Evolutionary conservation across 2,329 filamentous ascomycete species (phyloP), one percentile per base, ranked within the genome.

Genomic region (Xylariaceae sp.): DNA sequence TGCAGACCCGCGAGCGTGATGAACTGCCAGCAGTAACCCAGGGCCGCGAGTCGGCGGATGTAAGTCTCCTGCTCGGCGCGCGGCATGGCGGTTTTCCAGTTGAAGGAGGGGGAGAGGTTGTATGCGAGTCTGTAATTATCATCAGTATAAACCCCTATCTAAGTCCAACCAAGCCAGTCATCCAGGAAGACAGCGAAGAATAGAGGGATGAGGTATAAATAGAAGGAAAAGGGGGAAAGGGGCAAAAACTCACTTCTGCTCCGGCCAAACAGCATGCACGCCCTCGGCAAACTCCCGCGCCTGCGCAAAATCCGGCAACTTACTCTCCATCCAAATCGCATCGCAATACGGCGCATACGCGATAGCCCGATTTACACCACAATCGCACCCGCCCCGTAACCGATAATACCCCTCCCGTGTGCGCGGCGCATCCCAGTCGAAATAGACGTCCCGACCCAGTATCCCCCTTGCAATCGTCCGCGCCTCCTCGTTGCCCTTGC

Each of bases 21-120:
- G 82, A 99, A 99, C 77, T 99, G 94, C 94, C 94, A 99, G 85
- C 91, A 96, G 84, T 99, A 99, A 64, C 94, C 94, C 53, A 99
- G 84, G 64, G 79, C 72, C 62, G 87, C 92, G 47, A 99, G 88
- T 48, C 94, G 90, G 64, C 87, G 81, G 79, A 99, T 99, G 80
- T 97, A 99, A 17, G 94, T 99, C 79, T 96, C 91, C 78, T 99
- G 94, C 74, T 97, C 93, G 56, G 83, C 82, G 66, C 89, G 86
- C 50, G 90, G 83, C 92, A 97, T 97, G 69, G 93, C 94, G 60
- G 92, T 83, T 82, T 97, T 97, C 94, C 94, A 99, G 85, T 99
- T 99, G 88, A 99, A 99, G 2, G 92, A 96, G 35, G 94, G 94
- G 0, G 92, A 97, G 65, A 99, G 88, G 82, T 99, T 99, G 82